These are phyloP conservation scores for Botrytis aclada DNA, from an alignment of 2,329 filamentous ascomycete species.

Conservation along the genomic window DNA sequence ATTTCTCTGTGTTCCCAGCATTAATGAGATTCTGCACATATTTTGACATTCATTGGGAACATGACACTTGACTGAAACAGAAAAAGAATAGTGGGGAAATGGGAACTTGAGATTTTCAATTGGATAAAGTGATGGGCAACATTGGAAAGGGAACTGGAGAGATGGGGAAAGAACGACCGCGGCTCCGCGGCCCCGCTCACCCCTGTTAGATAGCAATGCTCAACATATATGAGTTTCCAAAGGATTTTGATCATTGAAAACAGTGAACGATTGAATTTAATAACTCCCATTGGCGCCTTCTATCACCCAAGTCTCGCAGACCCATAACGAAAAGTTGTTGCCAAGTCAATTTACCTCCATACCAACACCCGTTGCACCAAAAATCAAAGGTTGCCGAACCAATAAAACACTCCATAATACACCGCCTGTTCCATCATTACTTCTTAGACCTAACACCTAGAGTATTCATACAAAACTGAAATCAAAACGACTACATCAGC, in stretches of 20 bases:
- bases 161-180: background rate
- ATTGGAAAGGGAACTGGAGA: background rate
- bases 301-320: background rate
- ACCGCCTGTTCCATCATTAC: constrained; percentile 4
- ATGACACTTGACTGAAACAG: no score
- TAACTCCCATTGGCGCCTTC: background rate
- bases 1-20: no score
- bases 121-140: background rate
- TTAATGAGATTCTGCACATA: no score
- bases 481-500: background rate
- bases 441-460: background rate
- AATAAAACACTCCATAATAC: constrained; percentile 1
- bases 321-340: background rate
- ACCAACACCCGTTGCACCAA: no score
- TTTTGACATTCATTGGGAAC: no score
- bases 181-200: background rate
- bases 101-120: background rate
- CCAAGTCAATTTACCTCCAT: background rate
- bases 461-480: background rate
- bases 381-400: background rate
- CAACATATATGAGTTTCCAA: background rate
- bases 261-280: background rate
- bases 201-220: no score
- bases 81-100: background rate
- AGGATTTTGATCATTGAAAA: background rate